Conservation (phyloP, 768 basidiomycete genomes). For the Guyanaporus albipodus region DNA sequence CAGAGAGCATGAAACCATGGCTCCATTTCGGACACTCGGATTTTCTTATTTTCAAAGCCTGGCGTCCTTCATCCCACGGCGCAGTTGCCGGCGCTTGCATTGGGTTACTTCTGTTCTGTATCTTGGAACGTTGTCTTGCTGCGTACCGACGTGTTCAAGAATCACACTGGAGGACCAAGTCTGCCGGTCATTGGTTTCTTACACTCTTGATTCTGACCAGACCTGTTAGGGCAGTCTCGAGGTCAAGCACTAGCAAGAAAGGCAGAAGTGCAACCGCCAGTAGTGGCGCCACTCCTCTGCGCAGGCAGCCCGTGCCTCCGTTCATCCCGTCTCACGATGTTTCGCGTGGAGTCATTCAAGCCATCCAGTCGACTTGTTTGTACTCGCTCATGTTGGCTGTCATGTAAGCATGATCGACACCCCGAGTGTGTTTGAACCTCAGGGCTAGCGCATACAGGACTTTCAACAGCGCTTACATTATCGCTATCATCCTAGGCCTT, state of each 20-base stretch:
- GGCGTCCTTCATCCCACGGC: constrained; percentile 64
- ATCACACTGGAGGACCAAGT: constrained; percentile 59
- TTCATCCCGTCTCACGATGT: constrained; percentile 69
- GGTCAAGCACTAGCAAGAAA: constrained; percentile 5
- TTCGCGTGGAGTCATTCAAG: constrained; percentile 62
- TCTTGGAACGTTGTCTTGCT: constrained; percentile 67
- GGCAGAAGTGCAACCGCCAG: neutral
- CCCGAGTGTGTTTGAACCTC: neutral
- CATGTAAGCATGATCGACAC: constrained; percentile 50
- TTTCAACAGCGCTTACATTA: constrained; percentile 74
- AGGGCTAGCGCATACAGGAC: constrained; percentile 51
- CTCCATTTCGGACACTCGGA: constrained; percentile 68
- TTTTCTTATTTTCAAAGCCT: constrained; percentile 60
- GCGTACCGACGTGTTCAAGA: constrained; percentile 53
- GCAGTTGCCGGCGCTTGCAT: constrained; percentile 75
- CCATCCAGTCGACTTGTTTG: constrained; percentile 55
- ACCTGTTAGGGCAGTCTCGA: constrained; percentile 8
- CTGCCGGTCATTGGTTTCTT: constrained; percentile 8
- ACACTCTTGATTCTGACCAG: neutral
- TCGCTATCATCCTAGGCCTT: constrained; percentile 66
- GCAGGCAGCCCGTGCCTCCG: constrained; percentile 41
- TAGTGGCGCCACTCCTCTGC: constrained; percentile 4
- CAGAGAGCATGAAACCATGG: constrained; percentile 49
- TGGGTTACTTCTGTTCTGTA: constrained; percentile 59
- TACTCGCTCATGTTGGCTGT: constrained; percentile 79